Base-by-base conservation (phyloP, 2,329 filamentous ascomycete species). In the Domatiomyces globalis region DNA sequence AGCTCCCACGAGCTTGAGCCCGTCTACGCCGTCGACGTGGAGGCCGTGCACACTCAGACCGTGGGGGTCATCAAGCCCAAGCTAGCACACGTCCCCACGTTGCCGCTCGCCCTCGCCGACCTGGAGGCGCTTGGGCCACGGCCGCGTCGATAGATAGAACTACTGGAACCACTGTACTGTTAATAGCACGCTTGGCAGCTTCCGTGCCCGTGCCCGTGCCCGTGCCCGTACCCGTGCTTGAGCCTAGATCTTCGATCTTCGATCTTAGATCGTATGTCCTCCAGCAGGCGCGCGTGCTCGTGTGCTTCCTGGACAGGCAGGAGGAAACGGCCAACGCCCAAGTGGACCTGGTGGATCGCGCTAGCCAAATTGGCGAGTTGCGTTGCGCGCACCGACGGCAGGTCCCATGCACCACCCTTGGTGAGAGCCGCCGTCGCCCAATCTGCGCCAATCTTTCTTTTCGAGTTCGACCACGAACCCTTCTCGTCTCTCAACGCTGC, bases 1-100 rank as follows among this genome's bases (percentile, higher is more conserved):
- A 45, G 52, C 43, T 29, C 39, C 49, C 49, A 18, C 19, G 27
- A 47, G n/a, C 36, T 48, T 33, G 1, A 65, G 1, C 53, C 58
- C 7, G 64, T 64, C 18, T 57, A 63, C 1, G 49, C 66, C 22
- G 62, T 69, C 4, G 68, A 66, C 50, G 58, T 65, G 47, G 49
- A 63, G 6, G 22, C 3, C 22, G 22, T 6, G 22, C 3, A 25
- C 22, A 6, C 15, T n/a, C 55, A 57, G 43, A 49, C 43, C 25
- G 43, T 44, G 8, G 55, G 55, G n/a, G 51, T 55, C n/a, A 49
- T 54, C 27, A 57, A 55, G 22, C 55, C 55, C n/a, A 49, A 52
- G 29, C 46, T 55, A n/a, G 51, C 48, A 8, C 55, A 57, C 27
- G 49, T 57, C 18, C 55, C 50, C 45, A 57, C 55, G 12, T 7